Evolutionary conservation across 192 early-diverging fungal genomes (phyloP), one percentile per base, ranked within the genome.

Genomic region (Glomus cerebriforme): DNA sequence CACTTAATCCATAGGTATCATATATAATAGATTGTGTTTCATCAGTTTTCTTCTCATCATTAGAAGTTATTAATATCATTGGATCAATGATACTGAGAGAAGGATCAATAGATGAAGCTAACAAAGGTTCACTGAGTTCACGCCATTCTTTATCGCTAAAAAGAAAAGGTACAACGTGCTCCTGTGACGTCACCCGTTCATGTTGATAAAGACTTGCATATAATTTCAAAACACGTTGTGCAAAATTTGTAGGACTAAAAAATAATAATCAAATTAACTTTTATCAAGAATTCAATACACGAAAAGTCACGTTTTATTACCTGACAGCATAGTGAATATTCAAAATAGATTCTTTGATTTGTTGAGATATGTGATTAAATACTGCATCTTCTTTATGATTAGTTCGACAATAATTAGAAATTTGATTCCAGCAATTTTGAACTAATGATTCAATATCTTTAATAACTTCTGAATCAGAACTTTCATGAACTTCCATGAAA

Each of bases 1-100:
- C 69, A 15, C 85, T 87, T 13, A 88, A 70, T 9, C 87, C 88
- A 85, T 86, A 86, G 10, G 82, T 75, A 78, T 90, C 88, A 64
- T 87, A 90, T 7, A 67, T 35, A 6, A 83, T 5, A 19, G 47
- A 19, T 43, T 68, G 66, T 5, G 9, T 24, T 10, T 68, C n/a
- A 22, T n/a, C 9, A 43, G 17, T n/a, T n/a, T 37, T 17, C n/a
- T 39, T n/a, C 17, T 9, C 66, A 2, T 2, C 37, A 73, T 29
- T 73, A 10, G 9, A 47, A 24, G 49, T n/a, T 31, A 35, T 67
- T 7, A 59, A 49, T 9, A 63, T 29, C 7, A 85, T 75, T 22
- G 80, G 24, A 65, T 24, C 74, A 60, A 34, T 45, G 27, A 39
- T 79, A 81, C 0, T 73, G n/a, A 24, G 70, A 73, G n/a, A 82